Percentiles rank a stretch among this genome's conserved stretches.
These are phyloP conservation scores for Neonectria punicea DNA, from an alignment of 2,329 filamentous ascomycete genomes.

Conservation along the genomic window DNA sequence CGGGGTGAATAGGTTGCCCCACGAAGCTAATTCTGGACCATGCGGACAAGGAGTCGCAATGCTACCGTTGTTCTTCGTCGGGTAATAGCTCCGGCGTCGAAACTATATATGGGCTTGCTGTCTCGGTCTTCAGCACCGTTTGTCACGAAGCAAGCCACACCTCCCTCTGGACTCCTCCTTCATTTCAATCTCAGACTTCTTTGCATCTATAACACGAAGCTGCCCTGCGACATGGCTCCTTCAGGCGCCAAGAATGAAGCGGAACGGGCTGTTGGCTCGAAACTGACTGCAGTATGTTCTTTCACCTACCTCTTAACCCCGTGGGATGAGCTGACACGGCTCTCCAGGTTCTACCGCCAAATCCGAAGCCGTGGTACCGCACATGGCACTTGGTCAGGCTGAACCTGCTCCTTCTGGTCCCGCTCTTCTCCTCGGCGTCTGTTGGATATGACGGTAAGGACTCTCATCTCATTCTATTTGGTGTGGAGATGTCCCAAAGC, in stretches of 20 bases:
- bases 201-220: not conserved
- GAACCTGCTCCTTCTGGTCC: slow-evolving; percentile 54
- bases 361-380: slow-evolving; percentile 53
- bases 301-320: not conserved
- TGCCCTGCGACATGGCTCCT: not conserved
- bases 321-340: not conserved
- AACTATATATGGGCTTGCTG: not conserved
- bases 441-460: slow-evolving; percentile 54
- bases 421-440: slow-evolving; percentile 52
- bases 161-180: not conserved
- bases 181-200: not conserved
- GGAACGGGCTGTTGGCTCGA: not conserved
- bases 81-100: not conserved
- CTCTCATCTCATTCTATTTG: not conserved
- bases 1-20: not conserved
- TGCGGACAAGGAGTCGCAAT: not conserved
- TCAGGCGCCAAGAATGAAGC: not conserved
- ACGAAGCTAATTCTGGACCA: not conserved
- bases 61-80: not conserved
- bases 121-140: not conserved
- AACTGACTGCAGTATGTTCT: slow-evolving; percentile 2
- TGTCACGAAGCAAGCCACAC: too few relatives aligned
- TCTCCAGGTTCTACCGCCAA: slow-evolving; percentile 48
- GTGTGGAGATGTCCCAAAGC: too few relatives aligned
- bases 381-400: slow-evolving; percentile 53